These are phyloP conservation scores for Apiotrichum brassicae DNA, from an alignment of 1,284 basidiomycete species.

Conservation along the genomic window DNA sequence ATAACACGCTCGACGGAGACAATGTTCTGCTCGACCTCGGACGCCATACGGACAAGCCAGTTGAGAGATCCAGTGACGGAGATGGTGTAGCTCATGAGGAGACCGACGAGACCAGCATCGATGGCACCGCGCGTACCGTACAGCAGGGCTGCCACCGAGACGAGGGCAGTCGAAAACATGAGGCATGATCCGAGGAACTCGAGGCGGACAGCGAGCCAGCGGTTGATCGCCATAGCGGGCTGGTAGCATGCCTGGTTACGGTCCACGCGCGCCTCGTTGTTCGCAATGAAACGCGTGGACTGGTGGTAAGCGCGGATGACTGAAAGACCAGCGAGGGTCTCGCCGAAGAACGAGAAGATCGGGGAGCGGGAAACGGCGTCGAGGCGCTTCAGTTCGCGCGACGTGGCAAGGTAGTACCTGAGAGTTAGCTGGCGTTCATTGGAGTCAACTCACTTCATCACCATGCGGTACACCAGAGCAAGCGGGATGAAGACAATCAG, in stretches of 20 bases:
- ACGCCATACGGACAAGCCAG: slow-evolving; percentile 83
- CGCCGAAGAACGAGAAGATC: slow-evolving; percentile 81
- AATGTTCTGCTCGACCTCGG: slow-evolving; percentile 90
- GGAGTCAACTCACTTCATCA: slow-evolving; percentile 59
- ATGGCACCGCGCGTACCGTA: slow-evolving; percentile 53
- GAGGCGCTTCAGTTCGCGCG: slow-evolving; percentile 83
- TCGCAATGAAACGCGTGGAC: slow-evolving; percentile 63
- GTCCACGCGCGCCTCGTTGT: slow-evolving; percentile 65
- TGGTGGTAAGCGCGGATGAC: slow-evolving; percentile 77
- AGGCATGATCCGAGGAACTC: slow-evolving; percentile 77
- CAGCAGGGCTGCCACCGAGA: slow-evolving; percentile 68
- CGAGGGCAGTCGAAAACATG: slow-evolving; percentile 65
- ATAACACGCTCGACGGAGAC: slow-evolving; percentile 70
- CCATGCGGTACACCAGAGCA: slow-evolving; percentile 64
- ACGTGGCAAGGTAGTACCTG: slow-evolving; percentile 84
- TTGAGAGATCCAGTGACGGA: slow-evolving; percentile 68
- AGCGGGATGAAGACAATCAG: slow-evolving; percentile 68
- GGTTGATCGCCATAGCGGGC: slow-evolving; percentile 51
- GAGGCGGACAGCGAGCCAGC: slow-evolving; percentile 51
- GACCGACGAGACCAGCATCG: slow-evolving; percentile 84
- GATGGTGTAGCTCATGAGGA: slow-evolving; percentile 80
- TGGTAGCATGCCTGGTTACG: slow-evolving; percentile 53
- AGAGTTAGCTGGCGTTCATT: slow-evolving; percentile 7
- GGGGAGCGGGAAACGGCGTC: slow-evolving; percentile 86
- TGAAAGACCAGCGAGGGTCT: slow-evolving; percentile 73